Base-by-base conservation (phyloP, 768 basidiomycete genomes). In the Austroboletus eburneus region DNA sequence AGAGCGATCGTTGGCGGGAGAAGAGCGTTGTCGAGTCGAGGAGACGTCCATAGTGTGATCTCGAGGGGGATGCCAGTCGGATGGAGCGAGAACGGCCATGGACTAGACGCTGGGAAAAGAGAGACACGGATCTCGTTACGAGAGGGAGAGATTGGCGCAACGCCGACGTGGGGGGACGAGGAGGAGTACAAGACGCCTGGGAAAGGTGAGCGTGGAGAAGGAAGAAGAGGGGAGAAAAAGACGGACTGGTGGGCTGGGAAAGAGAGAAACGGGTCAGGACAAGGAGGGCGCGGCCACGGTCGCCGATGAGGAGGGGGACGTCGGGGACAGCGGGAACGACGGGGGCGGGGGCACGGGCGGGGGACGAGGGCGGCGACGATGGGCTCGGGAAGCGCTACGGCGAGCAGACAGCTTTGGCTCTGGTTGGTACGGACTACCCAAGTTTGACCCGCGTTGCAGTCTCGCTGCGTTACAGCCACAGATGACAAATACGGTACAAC, bases 1-100 rank as follows among this genome's bases (percentile, higher is more conserved):
- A 34, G 69, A 46, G 54, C 68, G 65, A 59, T 85, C 81, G 44
- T 27, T 27, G 5, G 27, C 27, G 27, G 82, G 79, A 8, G 81
- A 79, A 38, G 80, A 73, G 54, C 78, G 81, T 62, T 81, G 81
- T 50, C 78, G 78, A 43, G 77, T 27, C 7, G 27, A 27, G 27
- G 27, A 27, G 27, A 27, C 27, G 5, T 27, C 27, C 83, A 85
- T 85, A 56, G 73, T 62, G 57, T 69, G 68, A 69, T 85, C 80
- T 76, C 77, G 77, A 62, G 76, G 74, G 56, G 74, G 77, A 56
- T 78, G 78, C 85, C 85, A 87, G 74, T 87, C 85, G 71, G 79
- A 75, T 64, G 81, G 75, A 54, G 79, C 83, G 71, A 87, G 80
- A 73, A 86, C 77, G 70, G 86, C 86, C 86, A 88, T 87, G 75